Percentiles rank a stretch among this genome's conserved stretches.
phyloP scores from a whole-genome alignment of 805 yeast species.

The Spathaspora sp. region DNA sequence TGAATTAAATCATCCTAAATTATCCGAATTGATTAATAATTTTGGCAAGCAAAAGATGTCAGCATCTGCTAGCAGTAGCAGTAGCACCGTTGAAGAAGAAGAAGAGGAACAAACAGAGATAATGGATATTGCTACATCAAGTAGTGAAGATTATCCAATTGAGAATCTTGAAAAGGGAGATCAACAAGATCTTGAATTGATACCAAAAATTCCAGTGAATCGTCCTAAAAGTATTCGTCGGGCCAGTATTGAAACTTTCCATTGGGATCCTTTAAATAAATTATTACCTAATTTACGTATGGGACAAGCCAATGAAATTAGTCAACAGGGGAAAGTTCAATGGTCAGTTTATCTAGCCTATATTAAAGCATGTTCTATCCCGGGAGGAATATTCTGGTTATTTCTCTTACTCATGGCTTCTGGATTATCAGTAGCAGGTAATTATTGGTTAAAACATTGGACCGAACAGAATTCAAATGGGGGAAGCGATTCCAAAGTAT shows the following conservation, averaged over 20 bases:
- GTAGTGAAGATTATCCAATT: background rate
- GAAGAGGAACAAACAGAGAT: background rate
- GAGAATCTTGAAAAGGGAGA: slow-evolving; percentile 12
- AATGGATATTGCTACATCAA: background rate
- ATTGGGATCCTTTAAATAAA: slow-evolving; percentile 33
- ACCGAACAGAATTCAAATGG: slow-evolving; percentile 49
- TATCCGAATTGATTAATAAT: slow-evolving; percentile 34
- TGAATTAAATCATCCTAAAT: slow-evolving; percentile 16
- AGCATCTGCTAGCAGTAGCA: too few species aligned
- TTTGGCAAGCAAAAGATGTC: slow-evolving; percentile 22
- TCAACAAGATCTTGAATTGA: slow-evolving; percentile 23
- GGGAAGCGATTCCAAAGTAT: slow-evolving; percentile 38
- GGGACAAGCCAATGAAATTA: slow-evolving; percentile 38
- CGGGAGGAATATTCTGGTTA: slow-evolving; percentile 43
- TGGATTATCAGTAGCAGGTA: slow-evolving; percentile 39
- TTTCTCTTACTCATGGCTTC: slow-evolving; percentile 18
- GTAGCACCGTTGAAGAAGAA: too few species aligned
- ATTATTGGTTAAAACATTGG: slow-evolving; percentile 70
- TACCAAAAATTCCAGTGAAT: slow-evolving; percentile 17
- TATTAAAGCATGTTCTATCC: slow-evolving; percentile 54
- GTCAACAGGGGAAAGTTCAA: slow-evolving; percentile 60
- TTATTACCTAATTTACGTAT: slow-evolving; percentile 30
- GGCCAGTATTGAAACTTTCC: slow-evolving; percentile 64
- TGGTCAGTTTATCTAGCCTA: slow-evolving; percentile 51
- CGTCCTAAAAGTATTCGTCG: slow-evolving; percentile 1